phyloP scores from a whole-genome alignment of 2,329 filamentous ascomycete genomes.

The Diaporthe citrichinensis region DNA sequence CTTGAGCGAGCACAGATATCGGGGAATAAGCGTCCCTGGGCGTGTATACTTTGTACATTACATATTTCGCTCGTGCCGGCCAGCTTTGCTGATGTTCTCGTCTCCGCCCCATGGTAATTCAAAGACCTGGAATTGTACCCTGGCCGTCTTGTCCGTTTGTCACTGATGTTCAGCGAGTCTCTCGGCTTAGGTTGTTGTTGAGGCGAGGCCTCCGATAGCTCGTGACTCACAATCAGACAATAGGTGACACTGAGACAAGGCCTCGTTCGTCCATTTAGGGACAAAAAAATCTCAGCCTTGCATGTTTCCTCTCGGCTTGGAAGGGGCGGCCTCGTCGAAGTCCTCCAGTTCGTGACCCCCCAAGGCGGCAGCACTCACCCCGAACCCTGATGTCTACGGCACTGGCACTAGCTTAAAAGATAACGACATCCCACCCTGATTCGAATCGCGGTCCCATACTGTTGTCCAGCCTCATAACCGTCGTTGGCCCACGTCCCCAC shows the following conservation, averaged over 20 bases:
- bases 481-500: slow-evolving; percentile 36
- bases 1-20: neutral
- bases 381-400: slow-evolving; percentile 29
- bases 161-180: neutral
- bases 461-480: slow-evolving; percentile 23
- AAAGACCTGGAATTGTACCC: neutral
- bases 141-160: neutral
- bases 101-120: neutral
- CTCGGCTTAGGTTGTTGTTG: neutral
- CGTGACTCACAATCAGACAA: neutral
- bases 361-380: neutral
- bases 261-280: neutral
- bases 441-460: slow-evolving; percentile 24
- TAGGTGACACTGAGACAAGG: neutral
- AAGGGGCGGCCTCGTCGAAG: neutral
- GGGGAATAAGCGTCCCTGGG: no score
- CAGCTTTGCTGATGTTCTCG: neutral
- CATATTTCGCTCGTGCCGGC: neutral
- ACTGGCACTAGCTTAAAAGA: slow-evolving; percentile 36
- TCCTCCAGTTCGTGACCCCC: neutral
- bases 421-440: slow-evolving; percentile 41
- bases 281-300: neutral
- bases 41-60: neutral
- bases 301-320: neutral
- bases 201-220: neutral